Conservation (phyloP, 306 rosid species). For the Vigna mungo region DNA sequence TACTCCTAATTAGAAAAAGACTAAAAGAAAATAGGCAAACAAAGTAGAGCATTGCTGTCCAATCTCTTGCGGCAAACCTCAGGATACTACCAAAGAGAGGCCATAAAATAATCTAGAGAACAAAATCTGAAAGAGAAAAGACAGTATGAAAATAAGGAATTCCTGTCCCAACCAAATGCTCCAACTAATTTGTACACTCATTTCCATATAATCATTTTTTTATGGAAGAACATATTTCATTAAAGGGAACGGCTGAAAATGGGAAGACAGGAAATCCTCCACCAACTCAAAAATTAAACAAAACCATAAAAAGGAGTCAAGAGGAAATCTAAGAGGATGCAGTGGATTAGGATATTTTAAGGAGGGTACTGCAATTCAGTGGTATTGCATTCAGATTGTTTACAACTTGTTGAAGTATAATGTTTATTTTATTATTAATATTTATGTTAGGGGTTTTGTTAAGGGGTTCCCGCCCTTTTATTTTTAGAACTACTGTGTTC, state of each 20-base stretch:
- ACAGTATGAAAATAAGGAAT: slow-evolving; percentile 13
- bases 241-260: background rate
- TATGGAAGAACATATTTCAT: background rate
- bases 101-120: slow-evolving; percentile 9
- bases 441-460: no score
- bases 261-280: background rate
- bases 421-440: no score
- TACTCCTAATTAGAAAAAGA: slow-evolving; percentile 15
- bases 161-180: slow-evolving; percentile 5
- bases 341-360: no score
- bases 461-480: no score
- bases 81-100: slow-evolving; percentile 32
- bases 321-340: background rate
- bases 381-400: no score
- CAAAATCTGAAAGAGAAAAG: background rate
- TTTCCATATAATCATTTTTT: background rate
- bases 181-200: background rate
- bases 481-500: no score
- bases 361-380: no score
- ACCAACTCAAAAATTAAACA: background rate
- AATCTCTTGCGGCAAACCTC: slow-evolving; percentile 25
- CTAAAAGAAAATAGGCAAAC: slow-evolving; percentile 21
- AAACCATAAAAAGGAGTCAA: background rate
- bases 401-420: no score
- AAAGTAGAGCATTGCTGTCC: slow-evolving; percentile 33